Base-by-base conservation (phyloP, 352 stramenopile genomes). In the Phytophthora citrophthora region DNA sequence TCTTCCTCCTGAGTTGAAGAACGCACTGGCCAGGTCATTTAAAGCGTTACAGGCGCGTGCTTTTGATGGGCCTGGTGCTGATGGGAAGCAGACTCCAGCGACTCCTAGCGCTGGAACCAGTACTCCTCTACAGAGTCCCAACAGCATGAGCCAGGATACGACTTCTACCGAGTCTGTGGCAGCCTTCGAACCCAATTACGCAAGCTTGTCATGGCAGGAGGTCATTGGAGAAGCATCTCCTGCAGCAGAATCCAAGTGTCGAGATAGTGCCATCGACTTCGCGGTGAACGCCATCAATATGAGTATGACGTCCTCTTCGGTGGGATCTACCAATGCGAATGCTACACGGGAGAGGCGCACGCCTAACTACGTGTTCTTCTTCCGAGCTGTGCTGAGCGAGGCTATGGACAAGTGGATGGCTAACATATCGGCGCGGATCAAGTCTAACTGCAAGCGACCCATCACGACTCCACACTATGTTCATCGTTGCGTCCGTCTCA, bases 321-420 rank as follows among this genome's bases (percentile, higher is more conserved):
- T 91, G 8, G 83, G 81, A 1, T 82, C 85, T 11, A 92, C 86
- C 10, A 92, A 79, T 46, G 81, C 80, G 20, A 93, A 93, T 62
- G 82, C 86, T 10, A 94, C 82, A 18, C 79, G 84, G 54, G 83
- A 92, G 61, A 78, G 86, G 36, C 76, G 82, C 27, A 91, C 81
- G 11, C 86, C 86, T 49, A 94, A 93, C 67, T 94, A 94, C 66
- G 76, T 94, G 20, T 96, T 96, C 61, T 89, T 96, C 47, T 80
- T 96, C 15, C 77, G 88, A 45, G 88, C 85, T 18, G 74, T 95
- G 24, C 67, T 96, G 32, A 93, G 76, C 46, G 88, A 96, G 60
- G 81, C 85, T 4, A 94, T 96, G 88, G 86, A 96, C 69, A 96
- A 96, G 60, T 96, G 88, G 88, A 91, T 94, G 83, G 83, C 84